Base-by-base conservation (phyloP, 2,329 filamentous ascomycete species). In the Monosporascus sp. region DNA sequence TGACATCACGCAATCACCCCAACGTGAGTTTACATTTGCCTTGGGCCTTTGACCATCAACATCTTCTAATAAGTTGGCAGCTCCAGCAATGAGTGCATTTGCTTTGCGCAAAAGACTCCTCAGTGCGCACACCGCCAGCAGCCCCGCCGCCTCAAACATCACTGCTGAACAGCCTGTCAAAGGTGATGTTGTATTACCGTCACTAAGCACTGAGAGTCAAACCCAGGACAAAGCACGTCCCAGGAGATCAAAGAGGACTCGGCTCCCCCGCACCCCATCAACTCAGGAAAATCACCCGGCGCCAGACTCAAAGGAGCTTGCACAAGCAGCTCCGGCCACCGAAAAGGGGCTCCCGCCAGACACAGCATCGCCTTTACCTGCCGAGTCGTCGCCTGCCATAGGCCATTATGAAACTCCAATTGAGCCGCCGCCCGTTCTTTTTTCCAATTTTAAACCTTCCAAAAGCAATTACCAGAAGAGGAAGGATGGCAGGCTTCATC, bases 21-120 rank as follows among this genome's bases (percentile, higher is more conserved):
- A 31, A 27, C 43, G 43, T 46, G 17, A 16, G 43, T 44, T 19
- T 41, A 19, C 17, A 41, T 7, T 19, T 46, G 16, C 43, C 7
- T 11, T 3, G 24, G 8, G 19, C n/a, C 26, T 46, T 26, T 46
- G 9, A 8, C n/a, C 17, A 17, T 46, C 22, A 19, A 22, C 14
- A 2, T 26, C 8, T 14, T 26, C 43, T 46, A 46, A 46, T 24
- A 46, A n/a, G 11, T n/a, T 27, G 17, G 14, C 26, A 46, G 43
- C 43, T 31, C 17, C 48, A 73, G 69, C 64, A 19, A 67, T 75
- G 67, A 77, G 75, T 61, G 76, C 75, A 20, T 76, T 76, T 62
- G 73, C 75, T 22, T 64, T 76, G 37, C 67, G 75, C 3, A 71
- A 71, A 52, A 70, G 66, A 52, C 62, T 76, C 3, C 61, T 73